Base-by-base conservation (phyloP, 495 filamentous ascomycete species). In the Hyaloscypha finlandica region DNA sequence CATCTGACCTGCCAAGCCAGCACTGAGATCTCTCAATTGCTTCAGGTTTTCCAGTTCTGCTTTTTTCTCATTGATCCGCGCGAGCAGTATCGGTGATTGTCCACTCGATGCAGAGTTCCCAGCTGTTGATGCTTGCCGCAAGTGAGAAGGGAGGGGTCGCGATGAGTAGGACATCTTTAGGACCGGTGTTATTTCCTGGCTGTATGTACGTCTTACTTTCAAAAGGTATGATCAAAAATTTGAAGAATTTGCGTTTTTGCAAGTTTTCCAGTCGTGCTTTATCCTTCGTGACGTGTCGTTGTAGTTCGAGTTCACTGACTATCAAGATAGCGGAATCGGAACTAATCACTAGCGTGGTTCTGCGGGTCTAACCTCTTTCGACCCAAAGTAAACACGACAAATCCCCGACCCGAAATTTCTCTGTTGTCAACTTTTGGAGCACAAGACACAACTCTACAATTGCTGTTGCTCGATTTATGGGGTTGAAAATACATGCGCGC, bases 61-160 rank as follows among this genome's bases (percentile, higher is more conserved):
- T 76, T 92, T 93, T 80, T 99, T 99, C 74, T 96, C 92, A 59
- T 91, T 89, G 76, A 99, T 93, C 60, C 96, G 90, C 32, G 92
- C 87, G 33, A 91, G 75, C n/a, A 99, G 82, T 31, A 89, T 86
- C 4, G 92, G 89, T 22, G 94, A 93, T 76, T 94, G 93, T 45
- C 90, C 86, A 31, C 80, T 74, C 52, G 82, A 79, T 59, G 78
- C 77, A 14, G 75, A 73, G 66, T 78, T 79, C 33, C 79, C 77
- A 2, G 84, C 77, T 31, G 81, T 77, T 31, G 88, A 89, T 30
- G 83, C 79, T 68, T 87, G 86, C 48, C 89, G 88, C 70, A 89
- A 75, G 75, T 88, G 85, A 20, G 85, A 84, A 8, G 86, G 79
- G 64, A 90, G 78, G n/a, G 84, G 76, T 67, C 89, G 81, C 58